Evolutionary conservation across 2,329 filamentous ascomycete genomes (phyloP), one percentile per base, ranked within the genome.

Genomic region (Fusarium sp.): DNA sequence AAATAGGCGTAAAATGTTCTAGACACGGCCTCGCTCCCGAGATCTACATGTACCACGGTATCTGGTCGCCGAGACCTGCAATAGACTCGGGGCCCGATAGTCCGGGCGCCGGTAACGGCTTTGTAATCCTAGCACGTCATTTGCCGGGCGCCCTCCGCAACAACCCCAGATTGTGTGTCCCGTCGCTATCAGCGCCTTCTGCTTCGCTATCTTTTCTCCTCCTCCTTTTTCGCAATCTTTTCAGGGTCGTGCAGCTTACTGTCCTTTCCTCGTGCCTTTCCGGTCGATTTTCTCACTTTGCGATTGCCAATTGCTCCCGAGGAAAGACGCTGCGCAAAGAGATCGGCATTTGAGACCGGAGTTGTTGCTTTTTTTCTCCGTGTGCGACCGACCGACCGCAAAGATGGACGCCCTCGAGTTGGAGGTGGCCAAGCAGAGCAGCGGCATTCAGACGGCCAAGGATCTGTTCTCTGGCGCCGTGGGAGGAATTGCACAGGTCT

Each of bases 401-500:
- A 42, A 70, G 57, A 74, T 74, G 78, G 64, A 79, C 79, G 68
- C 74, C 76, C 57, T 77, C 61, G 81, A 82, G 61, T 55, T 79
- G 44, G 79, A 82, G 60, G 69, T 62, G 54, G 50, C 70, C 36
- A 71, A 75, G 58, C 73, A 79, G 68, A 72, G 75, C 66, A 78
- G 80, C 60, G 81, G 79, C 23, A 71, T 84, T 73, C 88, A 90
- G 77, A 91, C 91, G 54, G 83, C 90, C 75, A 99, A 98, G 84
- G 96, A 99, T 81, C 84, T 99, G 64, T 91, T 95, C 77, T 89
- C 96, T 10, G 96, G 96, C 36, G 96, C 96, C 64, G 91, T 91
- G 7, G 96, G 96, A 69, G 96, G 96, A 74, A 86, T 98, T 74
- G 95, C 96, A 16, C 96, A 99, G 81, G 96, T 99, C 44, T 83